Percentiles rank a stretch among this genome's conserved stretches.
These are phyloP conservation scores for Mrakia blollopis DNA, from an alignment of 768 basidiomycete genomes.

Conservation along the genomic window DNA sequence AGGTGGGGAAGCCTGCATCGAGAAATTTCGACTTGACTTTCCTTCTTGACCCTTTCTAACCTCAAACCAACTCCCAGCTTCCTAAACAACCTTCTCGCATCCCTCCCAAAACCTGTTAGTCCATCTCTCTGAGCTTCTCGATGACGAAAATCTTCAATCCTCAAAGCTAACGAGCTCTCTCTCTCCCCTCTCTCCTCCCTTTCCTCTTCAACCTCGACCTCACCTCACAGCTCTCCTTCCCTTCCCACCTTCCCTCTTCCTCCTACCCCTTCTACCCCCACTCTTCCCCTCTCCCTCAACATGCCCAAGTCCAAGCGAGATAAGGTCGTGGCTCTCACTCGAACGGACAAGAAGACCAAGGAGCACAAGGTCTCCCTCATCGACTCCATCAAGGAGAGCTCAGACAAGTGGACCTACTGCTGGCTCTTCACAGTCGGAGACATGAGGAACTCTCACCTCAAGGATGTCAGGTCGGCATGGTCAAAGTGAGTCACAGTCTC, in stretches of 20 bases:
- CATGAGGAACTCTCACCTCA: slow-evolving; percentile 90
- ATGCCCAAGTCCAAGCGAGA: slow-evolving; percentile 40
- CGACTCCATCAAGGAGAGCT: slow-evolving; percentile 72
- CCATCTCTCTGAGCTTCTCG: background rate
- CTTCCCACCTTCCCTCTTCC: background rate
- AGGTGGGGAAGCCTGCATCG: background rate
- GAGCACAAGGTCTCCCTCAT: slow-evolving; percentile 83
- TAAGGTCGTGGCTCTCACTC: slow-evolving; percentile 76
- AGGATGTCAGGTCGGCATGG: slow-evolving; percentile 90
- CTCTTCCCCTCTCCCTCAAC: background rate
- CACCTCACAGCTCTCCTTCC: background rate
- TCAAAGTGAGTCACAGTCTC: slow-evolving; percentile 60
- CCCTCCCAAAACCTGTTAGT: background rate
- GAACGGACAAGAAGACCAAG: slow-evolving; percentile 87
- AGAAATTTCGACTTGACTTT: background rate
- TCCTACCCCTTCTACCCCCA: slow-evolving; percentile 1
- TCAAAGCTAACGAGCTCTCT: background rate
- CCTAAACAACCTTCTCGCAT: background rate
- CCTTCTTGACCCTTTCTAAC: background rate
- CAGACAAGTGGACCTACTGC: slow-evolving; percentile 88
- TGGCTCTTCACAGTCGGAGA: slow-evolving; percentile 94
- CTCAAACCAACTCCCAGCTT: background rate
- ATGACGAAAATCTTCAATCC: background rate
- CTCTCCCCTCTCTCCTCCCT: background rate
- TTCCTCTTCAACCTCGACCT: too few relatives aligned